A percentile compares a stretch with the other conserved stretches of the same genome.
Evolutionary conservation across 345 rosid genomes (phyloP).

Genomic region (Corchorus olitorius): DNA sequence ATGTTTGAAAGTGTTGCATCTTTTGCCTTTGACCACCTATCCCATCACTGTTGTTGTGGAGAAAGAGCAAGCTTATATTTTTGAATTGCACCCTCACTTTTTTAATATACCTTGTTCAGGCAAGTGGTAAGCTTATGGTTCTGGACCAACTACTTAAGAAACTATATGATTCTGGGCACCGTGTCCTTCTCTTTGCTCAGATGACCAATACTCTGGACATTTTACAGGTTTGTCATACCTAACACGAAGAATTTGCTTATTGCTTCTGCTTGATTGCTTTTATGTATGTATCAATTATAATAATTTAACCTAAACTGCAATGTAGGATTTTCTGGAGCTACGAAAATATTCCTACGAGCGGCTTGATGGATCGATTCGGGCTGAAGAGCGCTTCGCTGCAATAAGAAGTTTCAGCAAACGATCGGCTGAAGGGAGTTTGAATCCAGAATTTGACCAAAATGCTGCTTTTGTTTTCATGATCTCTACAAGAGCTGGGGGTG

Average conservation of each 20-base stretch:
- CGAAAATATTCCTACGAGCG: slow-evolving; percentile 84
- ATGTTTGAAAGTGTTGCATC: not conserved
- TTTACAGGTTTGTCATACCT: slow-evolving; percentile 57
- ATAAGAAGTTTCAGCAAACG: slow-evolving; percentile 72
- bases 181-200: slow-evolving; percentile 90
- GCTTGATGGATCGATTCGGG: slow-evolving; percentile 94
- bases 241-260: slow-evolving; percentile 2
- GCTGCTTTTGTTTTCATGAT: slow-evolving; percentile 81
- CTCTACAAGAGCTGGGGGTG: slow-evolving; percentile 96
- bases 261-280: slow-evolving; percentile 8
- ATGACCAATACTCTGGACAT: slow-evolving; percentile 93
- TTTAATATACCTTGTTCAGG: slow-evolving; percentile 42
- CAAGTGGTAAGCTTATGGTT: slow-evolving; percentile 80
- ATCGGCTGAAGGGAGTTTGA: slow-evolving; percentile 32
- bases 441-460: slow-evolving; percentile 30
- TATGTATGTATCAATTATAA: not conserved
- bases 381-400: slow-evolving; percentile 93
- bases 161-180: slow-evolving; percentile 65
- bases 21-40: slow-evolving; percentile 2
- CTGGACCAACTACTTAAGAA: slow-evolving; percentile 70
- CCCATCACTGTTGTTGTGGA: not conserved
- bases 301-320: slow-evolving; percentile 15
- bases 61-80: not conserved
- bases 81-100: not conserved
- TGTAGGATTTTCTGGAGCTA: slow-evolving; percentile 83